Conservation (phyloP, 2,329 filamentous ascomycete species). For the Penicillium sp. region DNA sequence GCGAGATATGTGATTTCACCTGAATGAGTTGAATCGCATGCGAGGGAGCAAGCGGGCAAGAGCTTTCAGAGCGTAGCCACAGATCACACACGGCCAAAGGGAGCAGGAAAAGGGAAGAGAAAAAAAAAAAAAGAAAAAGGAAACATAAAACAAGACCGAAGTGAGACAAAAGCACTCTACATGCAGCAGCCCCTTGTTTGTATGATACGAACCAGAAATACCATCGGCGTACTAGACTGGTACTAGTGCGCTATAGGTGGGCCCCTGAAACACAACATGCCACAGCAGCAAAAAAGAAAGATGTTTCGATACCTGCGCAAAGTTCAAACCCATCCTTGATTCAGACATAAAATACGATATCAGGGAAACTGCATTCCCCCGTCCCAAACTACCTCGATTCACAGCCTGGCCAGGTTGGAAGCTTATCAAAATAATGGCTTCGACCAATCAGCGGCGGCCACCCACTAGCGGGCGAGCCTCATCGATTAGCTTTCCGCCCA, state of each 20-base stretch:
- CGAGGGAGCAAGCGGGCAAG: neutral
- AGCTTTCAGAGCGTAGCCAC: too few species aligned
- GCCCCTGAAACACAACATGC: neutral
- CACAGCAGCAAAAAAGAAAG: neutral
- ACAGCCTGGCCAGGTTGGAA: neutral
- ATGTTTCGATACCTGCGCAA: neutral
- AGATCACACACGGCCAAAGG: too few species aligned
- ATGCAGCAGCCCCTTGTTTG: neutral
- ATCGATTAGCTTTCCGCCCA: conserved; percentile 13
- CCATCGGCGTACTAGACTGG: too few species aligned
- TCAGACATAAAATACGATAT: too few species aligned
- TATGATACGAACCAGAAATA: neutral
- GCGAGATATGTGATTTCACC: too few species aligned
- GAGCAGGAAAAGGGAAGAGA: too few species aligned
- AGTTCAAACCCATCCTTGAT: too few species aligned
- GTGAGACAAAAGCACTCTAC: neutral
- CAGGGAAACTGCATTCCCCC: neutral
- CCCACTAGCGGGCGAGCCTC: conserved; percentile 2
- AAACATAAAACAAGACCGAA: neutral
- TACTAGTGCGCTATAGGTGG: neutral
- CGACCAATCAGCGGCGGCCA: neutral
- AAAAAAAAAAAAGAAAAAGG: too few species aligned
- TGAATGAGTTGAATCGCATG: too few species aligned
- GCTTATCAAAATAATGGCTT: neutral
- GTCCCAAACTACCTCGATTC: too few species aligned